phyloP scores from a whole-genome alignment of 352 stramenopile species.

The Phytopythium kandeliae region DNA sequence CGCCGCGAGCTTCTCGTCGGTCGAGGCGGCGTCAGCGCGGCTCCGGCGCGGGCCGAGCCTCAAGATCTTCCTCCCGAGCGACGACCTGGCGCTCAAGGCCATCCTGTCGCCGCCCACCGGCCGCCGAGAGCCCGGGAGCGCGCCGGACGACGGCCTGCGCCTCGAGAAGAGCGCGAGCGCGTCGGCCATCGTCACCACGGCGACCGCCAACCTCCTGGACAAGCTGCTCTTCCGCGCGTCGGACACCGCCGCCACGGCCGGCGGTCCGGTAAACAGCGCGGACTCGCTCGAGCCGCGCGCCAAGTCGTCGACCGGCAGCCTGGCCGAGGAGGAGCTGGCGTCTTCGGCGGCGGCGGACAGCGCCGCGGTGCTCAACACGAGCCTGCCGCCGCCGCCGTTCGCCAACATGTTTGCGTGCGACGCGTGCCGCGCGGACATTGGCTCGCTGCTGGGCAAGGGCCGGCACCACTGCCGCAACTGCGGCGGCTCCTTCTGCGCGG shows the following conservation, averaged over 20 bases:
- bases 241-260: not conserved
- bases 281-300: slow-evolving; percentile 4
- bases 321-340: slow-evolving; percentile 44
- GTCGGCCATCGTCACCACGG: slow-evolving; percentile 1
- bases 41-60: slow-evolving; percentile 24
- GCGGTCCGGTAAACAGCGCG: not conserved
- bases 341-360: slow-evolving; percentile 26
- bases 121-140: not conserved
- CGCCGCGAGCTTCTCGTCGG: slow-evolving; percentile 1
- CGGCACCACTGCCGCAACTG: slow-evolving; percentile 82
- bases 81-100: slow-evolving; percentile 48
- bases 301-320: slow-evolving; percentile 25
- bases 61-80: slow-evolving; percentile 47
- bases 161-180: slow-evolving; percentile 6
- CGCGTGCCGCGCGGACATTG: slow-evolving; percentile 67
- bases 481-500: slow-evolving; percentile 64
- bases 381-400: slow-evolving; percentile 57
- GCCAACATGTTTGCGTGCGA: slow-evolving; percentile 77
- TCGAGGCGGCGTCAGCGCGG: not conserved
- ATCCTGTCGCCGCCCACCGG: slow-evolving; percentile 36
- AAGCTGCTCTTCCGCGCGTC: slow-evolving; percentile 29
- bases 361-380: slow-evolving; percentile 43
- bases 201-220: slow-evolving; percentile 22
- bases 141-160: not conserved
- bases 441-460: slow-evolving; percentile 57